Percentiles rank a stretch among this genome's conserved stretches.
phyloP scores from a whole-genome alignment of 2,329 filamentous ascomycete genomes.

The Microcyclospora pomicola region DNA sequence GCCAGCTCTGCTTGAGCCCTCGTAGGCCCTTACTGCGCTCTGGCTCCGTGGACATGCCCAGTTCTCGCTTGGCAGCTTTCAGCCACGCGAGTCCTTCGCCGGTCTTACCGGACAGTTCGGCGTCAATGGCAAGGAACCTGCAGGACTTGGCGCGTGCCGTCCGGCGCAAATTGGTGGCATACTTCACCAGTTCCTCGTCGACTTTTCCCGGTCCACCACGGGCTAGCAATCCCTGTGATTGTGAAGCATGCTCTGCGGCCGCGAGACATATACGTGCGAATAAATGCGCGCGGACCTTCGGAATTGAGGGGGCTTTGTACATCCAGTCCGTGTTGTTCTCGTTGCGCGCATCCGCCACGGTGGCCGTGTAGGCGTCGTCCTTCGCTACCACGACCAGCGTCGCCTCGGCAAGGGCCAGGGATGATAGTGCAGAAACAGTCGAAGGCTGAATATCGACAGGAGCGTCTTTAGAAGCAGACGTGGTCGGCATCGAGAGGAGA shows the following conservation, averaged over 20 bases:
- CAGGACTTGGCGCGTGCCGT: constrained; percentile 75
- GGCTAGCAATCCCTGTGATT: constrained; percentile 44
- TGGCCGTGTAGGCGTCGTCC: constrained; percentile 81
- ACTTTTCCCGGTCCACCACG: constrained; percentile 36
- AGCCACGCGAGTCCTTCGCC: constrained; percentile 83
- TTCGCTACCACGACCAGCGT: constrained; percentile 83
- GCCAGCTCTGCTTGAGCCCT: constrained; percentile 58
- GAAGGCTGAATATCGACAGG: constrained; percentile 30
- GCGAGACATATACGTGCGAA: constrained; percentile 80
- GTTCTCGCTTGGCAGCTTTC: constrained; percentile 57
- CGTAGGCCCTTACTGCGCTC: constrained; percentile 44
- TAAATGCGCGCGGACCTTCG: constrained; percentile 75
- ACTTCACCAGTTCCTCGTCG: constrained; percentile 53
- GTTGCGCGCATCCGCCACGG: constrained; percentile 69
- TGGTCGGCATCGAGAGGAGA: constrained; percentile 36
- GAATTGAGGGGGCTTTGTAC: constrained; percentile 77
- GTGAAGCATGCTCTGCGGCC: constrained; percentile 72
- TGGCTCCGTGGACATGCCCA: constrained; percentile 45
- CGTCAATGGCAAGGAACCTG: constrained; percentile 80
- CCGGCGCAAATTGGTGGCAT: constrained; percentile 59
- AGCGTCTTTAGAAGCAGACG: constrained; percentile 33
- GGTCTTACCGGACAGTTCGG: constrained; percentile 66
- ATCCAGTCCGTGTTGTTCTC: constrained; percentile 87
- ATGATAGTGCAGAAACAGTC: constrained; percentile 33
- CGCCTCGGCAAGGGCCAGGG: constrained; percentile 69